Percentiles rank a stretch among this genome's conserved stretches.
These are phyloP conservation scores for Monilinia fructigena DNA, from an alignment of 2,329 filamentous ascomycete genomes.

Conservation along the genomic window DNA sequence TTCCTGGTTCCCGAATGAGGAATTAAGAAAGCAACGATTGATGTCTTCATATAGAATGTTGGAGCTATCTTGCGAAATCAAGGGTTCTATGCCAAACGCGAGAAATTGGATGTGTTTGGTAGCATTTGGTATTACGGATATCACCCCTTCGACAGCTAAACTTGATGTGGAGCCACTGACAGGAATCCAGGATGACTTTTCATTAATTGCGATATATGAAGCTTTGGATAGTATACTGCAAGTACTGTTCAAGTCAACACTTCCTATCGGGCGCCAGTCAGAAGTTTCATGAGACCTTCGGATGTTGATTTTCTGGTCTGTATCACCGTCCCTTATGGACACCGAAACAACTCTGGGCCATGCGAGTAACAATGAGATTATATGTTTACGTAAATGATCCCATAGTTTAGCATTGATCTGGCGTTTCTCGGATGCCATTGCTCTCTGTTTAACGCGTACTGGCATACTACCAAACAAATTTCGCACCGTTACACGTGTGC, in stretches of 20 bases:
- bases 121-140: conserved; percentile 69
- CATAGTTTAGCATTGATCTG: conserved; percentile 59
- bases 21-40: conserved; percentile 73
- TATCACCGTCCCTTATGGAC: conserved; percentile 52
- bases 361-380: conserved; percentile 67
- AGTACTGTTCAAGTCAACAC: conserved; percentile 37
- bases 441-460: conserved; percentile 80
- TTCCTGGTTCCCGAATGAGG: conserved; percentile 69
- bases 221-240: conserved; percentile 64
- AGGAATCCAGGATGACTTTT: conserved; percentile 63
- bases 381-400: conserved; percentile 43
- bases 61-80: conserved; percentile 54
- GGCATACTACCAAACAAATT: conserved; percentile 90
- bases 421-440: conserved; percentile 51
- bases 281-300: conserved; percentile 24
- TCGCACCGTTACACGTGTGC: conserved; percentile 72
- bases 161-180: conserved; percentile 63
- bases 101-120: conserved; percentile 78
- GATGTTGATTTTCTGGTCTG: conserved; percentile 32
- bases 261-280: neutral
- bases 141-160: conserved; percentile 65
- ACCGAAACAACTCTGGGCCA: conserved; percentile 61
- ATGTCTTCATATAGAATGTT: conserved; percentile 74
- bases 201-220: conserved; percentile 55
- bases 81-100: conserved; percentile 69